phyloP scores from a whole-genome alignment of 208 protist species.

The Acanthamoeba lenticulata region DNA sequence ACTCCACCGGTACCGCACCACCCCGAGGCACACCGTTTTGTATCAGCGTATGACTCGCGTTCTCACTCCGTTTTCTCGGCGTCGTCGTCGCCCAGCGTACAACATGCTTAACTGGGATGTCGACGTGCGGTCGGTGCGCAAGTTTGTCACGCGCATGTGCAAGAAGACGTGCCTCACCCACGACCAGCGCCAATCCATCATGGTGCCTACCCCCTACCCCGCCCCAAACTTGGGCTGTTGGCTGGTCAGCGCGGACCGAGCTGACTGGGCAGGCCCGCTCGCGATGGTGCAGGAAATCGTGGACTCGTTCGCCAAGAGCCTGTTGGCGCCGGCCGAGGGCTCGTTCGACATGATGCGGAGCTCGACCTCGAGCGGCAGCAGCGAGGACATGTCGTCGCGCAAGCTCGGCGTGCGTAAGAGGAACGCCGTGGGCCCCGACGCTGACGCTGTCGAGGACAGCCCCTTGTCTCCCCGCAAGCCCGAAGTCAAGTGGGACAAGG shows the following conservation, averaged over 20 bases:
- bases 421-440: background rate
- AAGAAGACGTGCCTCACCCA: slow-evolving; percentile 57
- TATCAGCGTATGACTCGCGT: too few relatives aligned
- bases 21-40: background rate
- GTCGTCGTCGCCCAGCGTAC: background rate
- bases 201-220: background rate
- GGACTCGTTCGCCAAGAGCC: slow-evolving; percentile 56
- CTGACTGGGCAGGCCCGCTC: too few relatives aligned
- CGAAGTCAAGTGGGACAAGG: background rate
- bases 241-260: too few relatives aligned
- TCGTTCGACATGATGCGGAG: slow-evolving; percentile 24
- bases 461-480: background rate
- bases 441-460: background rate
- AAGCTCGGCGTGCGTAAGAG: slow-evolving; percentile 33
- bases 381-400: background rate
- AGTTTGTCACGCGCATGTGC: slow-evolving; percentile 54
- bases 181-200: slow-evolving; percentile 56
- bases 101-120: slow-evolving; percentile 69
- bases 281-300: slow-evolving; percentile 14
- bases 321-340: slow-evolving; percentile 37
- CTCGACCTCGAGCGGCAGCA: background rate
- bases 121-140: slow-evolving; percentile 41
- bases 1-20: slow-evolving; percentile 35
- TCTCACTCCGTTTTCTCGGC: too few relatives aligned
- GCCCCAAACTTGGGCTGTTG: background rate